These are phyloP conservation scores for Henckelia pumila DNA, from an alignment of 257 asterid species.

Conservation along the genomic window DNA sequence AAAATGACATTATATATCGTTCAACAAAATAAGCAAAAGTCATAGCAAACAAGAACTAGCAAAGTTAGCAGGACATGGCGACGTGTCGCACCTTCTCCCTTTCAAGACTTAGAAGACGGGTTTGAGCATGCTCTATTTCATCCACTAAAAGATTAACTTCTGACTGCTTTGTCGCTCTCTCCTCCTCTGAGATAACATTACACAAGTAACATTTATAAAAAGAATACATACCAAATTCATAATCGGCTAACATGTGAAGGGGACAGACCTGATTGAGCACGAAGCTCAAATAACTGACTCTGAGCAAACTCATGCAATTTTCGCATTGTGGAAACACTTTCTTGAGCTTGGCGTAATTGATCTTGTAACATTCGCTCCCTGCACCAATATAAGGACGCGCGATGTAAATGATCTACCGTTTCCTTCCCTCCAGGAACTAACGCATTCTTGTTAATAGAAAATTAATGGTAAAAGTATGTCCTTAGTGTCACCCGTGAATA, in stretches of 20 bases:
- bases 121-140: slow-evolving; percentile 97
- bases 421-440: neutral
- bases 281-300: slow-evolving; percentile 95
- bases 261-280: slow-evolving; percentile 88
- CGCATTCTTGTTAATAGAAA: slow-evolving; percentile 11
- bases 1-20: neutral
- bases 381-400: slow-evolving; percentile 34
- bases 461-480: slow-evolving; percentile 12
- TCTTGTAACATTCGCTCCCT: slow-evolving; percentile 91
- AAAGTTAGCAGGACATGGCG: slow-evolving; percentile 15
- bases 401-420: slow-evolving; percentile 10
- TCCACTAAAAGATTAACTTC: slow-evolving; percentile 94
- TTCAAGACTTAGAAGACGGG: slow-evolving; percentile 91
- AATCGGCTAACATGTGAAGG: slow-evolving; percentile 10
- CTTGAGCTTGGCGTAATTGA: slow-evolving; percentile 94
- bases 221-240: neutral
- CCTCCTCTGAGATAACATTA: slow-evolving; percentile 69
- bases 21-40: neutral
- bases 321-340: slow-evolving; percentile 93
- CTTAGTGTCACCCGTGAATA: slow-evolving; percentile 17
- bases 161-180: slow-evolving; percentile 84
- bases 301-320: slow-evolving; percentile 97
- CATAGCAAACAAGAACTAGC: neutral
- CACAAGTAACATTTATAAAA: slow-evolving; percentile 5
- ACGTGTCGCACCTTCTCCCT: slow-evolving; percentile 96